Base-by-base conservation (phyloP, 495 filamentous ascomycete species). In the Ramalina peruviana region DNA sequence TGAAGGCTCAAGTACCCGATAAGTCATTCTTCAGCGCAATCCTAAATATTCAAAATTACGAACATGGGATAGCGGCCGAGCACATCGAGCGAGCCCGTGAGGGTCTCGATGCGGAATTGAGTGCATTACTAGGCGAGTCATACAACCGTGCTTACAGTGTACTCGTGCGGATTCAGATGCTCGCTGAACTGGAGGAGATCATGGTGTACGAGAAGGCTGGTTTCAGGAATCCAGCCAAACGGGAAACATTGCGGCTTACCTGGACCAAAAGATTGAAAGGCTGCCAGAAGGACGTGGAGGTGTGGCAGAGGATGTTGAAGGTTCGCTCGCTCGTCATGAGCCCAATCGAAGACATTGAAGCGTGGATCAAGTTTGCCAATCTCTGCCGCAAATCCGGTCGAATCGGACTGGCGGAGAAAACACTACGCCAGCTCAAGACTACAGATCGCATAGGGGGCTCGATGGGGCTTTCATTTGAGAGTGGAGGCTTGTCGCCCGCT, bases 311-410 rank as follows among this genome's bases (percentile, higher is more conserved):
- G 39, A 97, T 94, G 87, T 78, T 99, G 21, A 93, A 95, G 62
- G 85, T 97, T 36, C 78, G 93, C 52, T 85, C 85, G 15, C 76
- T 99, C 41, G 92, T 99, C 43, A 89, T 95, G 45, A 76, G 75
- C 11, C 88, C 92, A 4, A 79, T 76, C 26, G 89, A 99, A 61
- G 94, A 97, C 55, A 85, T 93, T 72, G 84, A 92, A 58, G 97
- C 97, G 88, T 94, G 85, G 75, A 96, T 97, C 69, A 99, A 99
- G 60, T 97, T 95, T 58, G 86, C 93, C 52, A 97, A 96, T 56
- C 76, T 99, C 7, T 99, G 92, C 64, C 83, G 92, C 57, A 99
- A 97, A 61, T 94, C 88, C 27, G 84, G 86, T 46, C 82, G 92
- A 10, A 89, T 87, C 70, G 92, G 90, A 13, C 75, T 99, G n/a